Evolutionary conservation across 257 asterid species (phyloP).

Genomic region (Rubia yunnanensis): DNA sequence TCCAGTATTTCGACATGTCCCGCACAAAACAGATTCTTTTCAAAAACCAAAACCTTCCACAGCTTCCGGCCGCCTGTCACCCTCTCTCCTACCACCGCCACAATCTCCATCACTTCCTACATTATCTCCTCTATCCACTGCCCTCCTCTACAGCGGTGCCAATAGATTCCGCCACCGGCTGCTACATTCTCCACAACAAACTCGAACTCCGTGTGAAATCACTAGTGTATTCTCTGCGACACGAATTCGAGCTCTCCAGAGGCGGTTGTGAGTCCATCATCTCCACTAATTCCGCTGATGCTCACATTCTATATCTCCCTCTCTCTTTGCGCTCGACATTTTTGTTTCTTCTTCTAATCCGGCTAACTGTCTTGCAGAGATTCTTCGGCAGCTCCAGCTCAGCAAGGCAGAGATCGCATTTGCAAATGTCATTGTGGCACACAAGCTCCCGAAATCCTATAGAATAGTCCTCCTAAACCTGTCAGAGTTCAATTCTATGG

Average conservation of each 20-base stretch:
- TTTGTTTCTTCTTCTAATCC: slow-evolving; percentile 12
- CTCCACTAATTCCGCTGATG: slow-evolving; percentile 7
- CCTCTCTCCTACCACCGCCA: not conserved
- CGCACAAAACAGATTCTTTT: slow-evolving; percentile 15
- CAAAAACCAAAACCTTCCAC: not conserved
- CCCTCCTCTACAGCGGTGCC: not conserved
- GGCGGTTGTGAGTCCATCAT: slow-evolving; percentile 12
- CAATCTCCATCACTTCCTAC: slow-evolving; percentile 13
- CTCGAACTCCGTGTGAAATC: slow-evolving; percentile 11
- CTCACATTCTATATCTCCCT: slow-evolving; percentile 8
- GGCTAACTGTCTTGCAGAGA: not conserved
- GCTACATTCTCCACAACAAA: slow-evolving; percentile 7
- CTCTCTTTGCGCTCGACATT: slow-evolving; percentile 10
- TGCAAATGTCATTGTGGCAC: not conserved
- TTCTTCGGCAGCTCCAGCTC: slow-evolving; percentile 7
- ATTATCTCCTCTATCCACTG: slow-evolving; percentile 5
- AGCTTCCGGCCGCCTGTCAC: slow-evolving; percentile 5
- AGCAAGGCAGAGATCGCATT: slow-evolving; percentile 10
- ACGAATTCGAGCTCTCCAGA: slow-evolving; percentile 4
- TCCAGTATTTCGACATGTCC: no score
- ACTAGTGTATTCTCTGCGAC: slow-evolving; percentile 5
- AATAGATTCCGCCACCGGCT: slow-evolving; percentile 2
- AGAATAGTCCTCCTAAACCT: slow-evolving; percentile 3
- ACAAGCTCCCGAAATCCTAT: slow-evolving; percentile 14
- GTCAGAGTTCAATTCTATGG: slow-evolving; percentile 8